Base-by-base conservation (phyloP, 2,329 filamentous ascomycete genomes). In the Paecilomyces formosus region DNA sequence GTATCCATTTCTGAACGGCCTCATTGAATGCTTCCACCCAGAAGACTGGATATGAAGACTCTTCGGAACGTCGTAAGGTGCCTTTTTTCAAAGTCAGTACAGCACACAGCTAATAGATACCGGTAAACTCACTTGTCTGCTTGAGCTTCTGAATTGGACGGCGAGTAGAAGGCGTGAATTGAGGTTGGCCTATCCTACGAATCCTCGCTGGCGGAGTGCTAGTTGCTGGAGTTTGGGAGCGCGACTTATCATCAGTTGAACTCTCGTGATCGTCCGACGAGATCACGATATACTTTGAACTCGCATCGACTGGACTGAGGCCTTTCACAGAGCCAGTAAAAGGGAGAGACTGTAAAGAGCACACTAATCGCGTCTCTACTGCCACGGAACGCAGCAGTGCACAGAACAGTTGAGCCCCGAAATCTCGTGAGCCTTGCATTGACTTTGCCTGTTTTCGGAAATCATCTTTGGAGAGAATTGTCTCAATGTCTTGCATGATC, bases 11-110 rank as follows among this genome's bases (percentile, higher is more conserved):
- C 70, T 97, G 90, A 63, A 91, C 85, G 0, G 89, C 88, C 56
- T 86, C 80, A 62, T 97, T 92, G 63, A 96, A 89, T 3, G 90
- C 87, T 75, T 99, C 94, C 0, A 97, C 88, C 94, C 94, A 99
- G 70, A 92, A 97, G 2, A 97, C 82, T 0, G 94, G 94, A 66
- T 88, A 90, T 0, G 84, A 74, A 0, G 91, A 92, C 68, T 93
- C 90, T 24, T 81, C 81, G 11, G 88, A 82, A 13, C 69, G 75
- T 21, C 74, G 74, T 33, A 71, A 70, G 24, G 75, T 72, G 11
- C 71, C 73, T 55, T 77, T 77, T 6, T 52, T 24, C 58, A 60
- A 22, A 33, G 49, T 57, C 58, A 55, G 57, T 58, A 65, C 68
- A 57, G 62, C 21, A 50, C 13, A 4, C 45, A 4, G 53, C 9